These are phyloP conservation scores for Ceratobasidium sp. DNA, from an alignment of 1,284 basidiomycete species.

Conservation along the genomic window DNA sequence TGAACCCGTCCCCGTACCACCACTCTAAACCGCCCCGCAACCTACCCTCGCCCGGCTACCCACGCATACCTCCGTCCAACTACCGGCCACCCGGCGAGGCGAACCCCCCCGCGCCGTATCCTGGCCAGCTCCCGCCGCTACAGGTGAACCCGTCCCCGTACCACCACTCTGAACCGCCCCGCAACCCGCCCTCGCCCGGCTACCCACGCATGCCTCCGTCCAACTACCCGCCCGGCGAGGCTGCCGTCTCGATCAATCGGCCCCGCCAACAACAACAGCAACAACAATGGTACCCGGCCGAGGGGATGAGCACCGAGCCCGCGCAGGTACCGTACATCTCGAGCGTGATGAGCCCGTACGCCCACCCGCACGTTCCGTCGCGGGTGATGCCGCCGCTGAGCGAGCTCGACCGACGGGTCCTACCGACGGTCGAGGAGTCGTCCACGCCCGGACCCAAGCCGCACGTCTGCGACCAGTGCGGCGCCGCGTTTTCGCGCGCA, in stretches of 20 bases:
- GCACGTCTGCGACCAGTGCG: slow-evolving; percentile 47
- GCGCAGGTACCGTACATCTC: slow-evolving; percentile 40
- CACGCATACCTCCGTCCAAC: neutral
- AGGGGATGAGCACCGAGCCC: neutral
- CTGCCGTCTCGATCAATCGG: slow-evolving; percentile 20
- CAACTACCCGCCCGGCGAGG: neutral
- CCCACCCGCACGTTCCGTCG: slow-evolving; percentile 6
- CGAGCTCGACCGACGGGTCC: slow-evolving; percentile 26
- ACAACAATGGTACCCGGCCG: neutral
- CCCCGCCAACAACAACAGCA: neutral
- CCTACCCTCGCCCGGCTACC: slow-evolving; percentile 35
- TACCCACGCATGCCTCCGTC: neutral
- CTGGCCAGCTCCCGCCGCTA: slow-evolving; percentile 27
- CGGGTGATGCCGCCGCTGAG: slow-evolving; percentile 33
- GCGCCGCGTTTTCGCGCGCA: slow-evolving; percentile 47
- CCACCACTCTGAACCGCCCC: slow-evolving; percentile 13
- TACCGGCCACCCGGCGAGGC: neutral
- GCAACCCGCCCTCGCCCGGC: neutral
- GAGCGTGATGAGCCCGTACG: slow-evolving; percentile 31
- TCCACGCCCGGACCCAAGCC: slow-evolving; percentile 36
- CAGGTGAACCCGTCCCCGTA: slow-evolving; percentile 29
- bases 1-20: slow-evolving; percentile 29
- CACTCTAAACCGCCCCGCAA: slow-evolving; percentile 23
- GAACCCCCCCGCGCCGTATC: slow-evolving; percentile 14
- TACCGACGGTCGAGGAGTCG: neutral